Conservation (phyloP, 2,329 filamentous ascomycete genomes). For the Dactylella cylindrospora region DNA sequence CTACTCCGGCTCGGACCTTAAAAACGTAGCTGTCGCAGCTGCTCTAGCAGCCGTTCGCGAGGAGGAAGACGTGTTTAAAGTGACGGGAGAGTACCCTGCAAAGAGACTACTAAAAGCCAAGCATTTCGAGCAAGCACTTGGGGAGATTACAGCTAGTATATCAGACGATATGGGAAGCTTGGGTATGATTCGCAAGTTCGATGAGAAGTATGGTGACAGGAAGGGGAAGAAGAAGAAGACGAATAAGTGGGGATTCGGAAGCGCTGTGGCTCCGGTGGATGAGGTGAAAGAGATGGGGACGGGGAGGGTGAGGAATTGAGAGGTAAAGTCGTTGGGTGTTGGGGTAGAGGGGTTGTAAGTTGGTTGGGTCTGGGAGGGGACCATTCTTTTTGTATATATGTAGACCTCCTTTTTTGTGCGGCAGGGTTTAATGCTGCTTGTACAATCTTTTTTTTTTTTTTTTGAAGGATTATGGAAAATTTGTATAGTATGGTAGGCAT, state of each 20-base stretch:
- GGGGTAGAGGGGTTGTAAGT: not conserved
- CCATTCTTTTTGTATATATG: conserved; percentile 23
- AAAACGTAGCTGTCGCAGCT: conserved; percentile 77
- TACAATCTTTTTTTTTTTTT: no score
- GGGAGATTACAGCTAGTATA: conserved; percentile 88
- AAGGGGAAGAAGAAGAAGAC: conserved; percentile 66
- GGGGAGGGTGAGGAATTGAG: conserved; percentile 47
- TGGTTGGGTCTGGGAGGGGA: conserved; percentile 2
- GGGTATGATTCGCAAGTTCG: conserved; percentile 86
- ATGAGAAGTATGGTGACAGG: conserved; percentile 88
- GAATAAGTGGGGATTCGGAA: conserved; percentile 63
- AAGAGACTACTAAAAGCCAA: conserved; percentile 64
- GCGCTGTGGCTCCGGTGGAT: conserved; percentile 14
- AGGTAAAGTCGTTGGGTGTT: not conserved
- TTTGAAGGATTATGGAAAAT: no score
- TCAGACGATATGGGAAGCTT: conserved; percentile 90
- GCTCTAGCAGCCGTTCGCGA: conserved; percentile 78
- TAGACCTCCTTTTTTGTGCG: conserved; percentile 15
- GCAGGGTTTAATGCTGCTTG: conserved; percentile 4
- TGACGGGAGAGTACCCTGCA: conserved; percentile 61
- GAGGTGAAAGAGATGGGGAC: conserved; percentile 43
- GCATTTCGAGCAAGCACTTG: conserved; percentile 83
- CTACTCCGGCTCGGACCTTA: conserved; percentile 81
- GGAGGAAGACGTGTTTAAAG: conserved; percentile 56
- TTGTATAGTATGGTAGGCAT: no score